phyloP scores from a whole-genome alignment of 2,329 filamentous ascomycete species.

The Truncatella angustata region DNA sequence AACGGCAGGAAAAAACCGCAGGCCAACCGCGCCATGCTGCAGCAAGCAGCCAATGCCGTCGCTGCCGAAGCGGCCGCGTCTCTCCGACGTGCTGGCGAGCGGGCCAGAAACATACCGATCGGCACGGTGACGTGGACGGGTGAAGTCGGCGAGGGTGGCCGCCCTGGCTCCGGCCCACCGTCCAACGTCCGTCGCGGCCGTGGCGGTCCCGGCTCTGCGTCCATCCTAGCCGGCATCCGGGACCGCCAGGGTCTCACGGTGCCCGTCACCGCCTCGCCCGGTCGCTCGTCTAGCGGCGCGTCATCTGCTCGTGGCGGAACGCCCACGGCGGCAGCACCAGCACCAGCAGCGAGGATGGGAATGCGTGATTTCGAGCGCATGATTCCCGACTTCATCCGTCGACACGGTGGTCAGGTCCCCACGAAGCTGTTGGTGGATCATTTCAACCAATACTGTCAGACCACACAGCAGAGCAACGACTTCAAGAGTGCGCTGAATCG shows the following conservation, averaged over 20 bases:
- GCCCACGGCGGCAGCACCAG: too few species aligned
- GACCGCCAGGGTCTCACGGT: constrained; percentile 48
- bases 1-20: constrained; percentile 69
- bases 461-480: constrained; percentile 65
- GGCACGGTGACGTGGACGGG: constrained; percentile 95
- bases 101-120: constrained; percentile 70
- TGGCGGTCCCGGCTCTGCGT: constrained; percentile 51
- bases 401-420: constrained; percentile 74
- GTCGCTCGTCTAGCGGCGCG: constrained; percentile 2
- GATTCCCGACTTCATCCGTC: constrained; percentile 76
- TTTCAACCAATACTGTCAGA: constrained; percentile 78
- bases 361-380: constrained; percentile 65
- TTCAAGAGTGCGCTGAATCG: constrained; percentile 79
- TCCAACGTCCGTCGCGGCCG: constrained; percentile 47
- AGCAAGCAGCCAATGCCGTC: constrained; percentile 76
- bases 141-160: constrained; percentile 72
- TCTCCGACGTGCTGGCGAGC: constrained; percentile 69
- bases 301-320: constrained; percentile 22
- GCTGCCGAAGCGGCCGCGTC: constrained; percentile 76
- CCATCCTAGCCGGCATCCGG: constrained; percentile 56
- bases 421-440: constrained; percentile 88
- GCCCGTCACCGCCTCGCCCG: not conserved
- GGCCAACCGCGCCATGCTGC: constrained; percentile 75
- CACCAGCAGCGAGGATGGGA: constrained; percentile 42
- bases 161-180: constrained; percentile 40